Conservation (phyloP, 257 asterid genomes). For the Solanum paucissectum region DNA sequence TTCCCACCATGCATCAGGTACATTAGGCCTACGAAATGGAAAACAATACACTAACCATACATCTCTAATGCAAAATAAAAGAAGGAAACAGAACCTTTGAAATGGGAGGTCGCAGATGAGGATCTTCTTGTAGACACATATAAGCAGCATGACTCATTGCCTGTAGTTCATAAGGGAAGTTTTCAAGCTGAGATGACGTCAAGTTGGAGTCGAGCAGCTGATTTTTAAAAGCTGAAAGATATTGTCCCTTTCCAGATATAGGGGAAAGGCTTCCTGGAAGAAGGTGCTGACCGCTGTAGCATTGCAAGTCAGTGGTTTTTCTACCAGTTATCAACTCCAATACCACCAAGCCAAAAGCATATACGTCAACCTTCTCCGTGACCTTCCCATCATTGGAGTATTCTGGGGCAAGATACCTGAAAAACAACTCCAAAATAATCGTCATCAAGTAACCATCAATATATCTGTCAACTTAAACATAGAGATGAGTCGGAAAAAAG, state of each 20-base stretch:
- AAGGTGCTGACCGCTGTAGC: slow-evolving; percentile 29
- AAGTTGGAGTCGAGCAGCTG: slow-evolving; percentile 41
- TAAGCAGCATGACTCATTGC: slow-evolving; percentile 67
- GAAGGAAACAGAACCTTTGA: slow-evolving; percentile 44
- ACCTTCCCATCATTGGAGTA: slow-evolving; percentile 38
- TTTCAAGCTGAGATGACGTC: slow-evolving; percentile 25
- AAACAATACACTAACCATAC: neutral
- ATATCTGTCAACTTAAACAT: neutral
- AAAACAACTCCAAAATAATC: neutral
- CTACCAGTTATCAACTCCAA: slow-evolving; percentile 65
- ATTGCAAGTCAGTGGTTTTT: slow-evolving; percentile 41
- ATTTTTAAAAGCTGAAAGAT: slow-evolving; percentile 31
- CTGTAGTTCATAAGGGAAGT: slow-evolving; percentile 50
- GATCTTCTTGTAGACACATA: slow-evolving; percentile 69
- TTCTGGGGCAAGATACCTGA: slow-evolving; percentile 80
- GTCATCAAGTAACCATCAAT: neutral
- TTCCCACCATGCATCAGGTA: neutral
- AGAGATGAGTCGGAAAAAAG: neutral
- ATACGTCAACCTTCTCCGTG: slow-evolving; percentile 74
- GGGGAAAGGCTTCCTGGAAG: slow-evolving; percentile 34
- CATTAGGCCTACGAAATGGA: neutral
- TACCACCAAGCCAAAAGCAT: slow-evolving; percentile 67
- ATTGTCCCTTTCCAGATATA: slow-evolving; percentile 35
- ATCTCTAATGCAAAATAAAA: neutral
- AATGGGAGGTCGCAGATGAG: slow-evolving; percentile 68